phyloP scores from a whole-genome alignment of 164 flowering plant species.

The Akebia trifoliata region DNA sequence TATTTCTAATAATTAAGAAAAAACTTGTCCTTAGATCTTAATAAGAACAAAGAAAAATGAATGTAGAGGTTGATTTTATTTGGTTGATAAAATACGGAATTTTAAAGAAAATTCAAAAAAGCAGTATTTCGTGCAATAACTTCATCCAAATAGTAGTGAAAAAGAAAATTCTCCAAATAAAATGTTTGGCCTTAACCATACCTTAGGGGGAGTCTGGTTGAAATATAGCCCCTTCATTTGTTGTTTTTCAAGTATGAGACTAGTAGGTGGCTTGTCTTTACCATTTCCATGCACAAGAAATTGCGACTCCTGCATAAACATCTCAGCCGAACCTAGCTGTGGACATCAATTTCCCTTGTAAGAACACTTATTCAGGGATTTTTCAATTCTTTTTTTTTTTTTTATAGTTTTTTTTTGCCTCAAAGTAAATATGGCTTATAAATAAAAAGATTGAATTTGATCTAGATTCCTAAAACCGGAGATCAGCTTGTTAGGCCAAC shows the following conservation, averaged over 20 bases:
- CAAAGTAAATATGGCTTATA: neutral
- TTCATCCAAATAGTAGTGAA: neutral
- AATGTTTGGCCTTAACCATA: conserved; percentile 15
- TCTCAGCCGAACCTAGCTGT: conserved; percentile 89
- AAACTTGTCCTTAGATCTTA: neutral
- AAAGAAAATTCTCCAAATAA: neutral
- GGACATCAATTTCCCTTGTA: conserved; percentile 10
- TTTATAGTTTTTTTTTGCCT: neutral
- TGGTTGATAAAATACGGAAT: neutral
- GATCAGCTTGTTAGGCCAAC: neutral
- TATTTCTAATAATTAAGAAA: neutral
- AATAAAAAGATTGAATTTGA: neutral
- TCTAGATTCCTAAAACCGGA: neutral
- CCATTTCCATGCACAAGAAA: conserved; percentile 75
- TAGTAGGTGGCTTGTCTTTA: conserved; percentile 82
- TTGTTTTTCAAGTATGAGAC: conserved; percentile 83
- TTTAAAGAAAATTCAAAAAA: neutral
- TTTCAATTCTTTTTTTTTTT: too few species aligned
- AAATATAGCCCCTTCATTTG: conserved; percentile 82
- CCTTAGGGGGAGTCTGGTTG: conserved; percentile 88
- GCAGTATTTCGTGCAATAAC: neutral
- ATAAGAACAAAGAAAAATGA: neutral
- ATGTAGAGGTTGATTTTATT: neutral
- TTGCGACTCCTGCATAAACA: conserved; percentile 72
- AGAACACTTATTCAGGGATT: conserved; percentile 10